Percentiles rank a stretch among this genome's conserved stretches.
Evolutionary conservation across 805 yeast genomes (phyloP).

Genomic region (Hemisphaericaspora nanyangensis): DNA sequence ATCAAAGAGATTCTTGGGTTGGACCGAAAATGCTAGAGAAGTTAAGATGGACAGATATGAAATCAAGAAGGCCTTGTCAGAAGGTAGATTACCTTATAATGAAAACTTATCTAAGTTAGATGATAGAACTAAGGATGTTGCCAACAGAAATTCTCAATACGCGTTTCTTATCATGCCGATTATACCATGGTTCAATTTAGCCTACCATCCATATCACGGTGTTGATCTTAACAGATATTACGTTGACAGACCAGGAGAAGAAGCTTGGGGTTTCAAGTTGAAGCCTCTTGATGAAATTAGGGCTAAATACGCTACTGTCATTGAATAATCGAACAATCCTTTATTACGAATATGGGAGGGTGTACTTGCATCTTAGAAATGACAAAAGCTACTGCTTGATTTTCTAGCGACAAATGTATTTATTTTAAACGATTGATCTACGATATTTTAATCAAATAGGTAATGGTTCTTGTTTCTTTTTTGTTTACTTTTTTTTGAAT

Average conservation of each 20-base stretch:
- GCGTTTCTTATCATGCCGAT: constrained; percentile 57
- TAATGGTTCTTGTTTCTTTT: too few relatives aligned
- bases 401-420: too few relatives aligned
- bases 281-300: constrained; percentile 50
- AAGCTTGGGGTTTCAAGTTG: constrained; percentile 51
- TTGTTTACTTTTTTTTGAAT: too few relatives aligned
- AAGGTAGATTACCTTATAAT: constrained; percentile 67
- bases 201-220: constrained; percentile 79
- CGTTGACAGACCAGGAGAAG: constrained; percentile 56
- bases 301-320: constrained; percentile 20
- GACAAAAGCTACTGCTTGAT: too few relatives aligned
- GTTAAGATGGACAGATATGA: constrained; percentile 71
- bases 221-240: constrained; percentile 61
- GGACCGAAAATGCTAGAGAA: constrained; percentile 68
- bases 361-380: too few relatives aligned
- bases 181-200: constrained; percentile 81
- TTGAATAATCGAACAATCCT: background rate
- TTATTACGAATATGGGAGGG: too few relatives aligned
- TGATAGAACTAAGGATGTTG: constrained; percentile 67
- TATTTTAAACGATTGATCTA: too few relatives aligned
- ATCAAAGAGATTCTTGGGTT: constrained; percentile 72
- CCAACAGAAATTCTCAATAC: constrained; percentile 74
- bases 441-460: too few relatives aligned
- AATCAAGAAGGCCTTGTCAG: constrained; percentile 59
- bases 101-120: constrained; percentile 50